A percentile compares a stretch with the other conserved stretches of the same genome.
Evolutionary conservation across 345 rosid species (phyloP).

Genomic region (Camelina sativa): DNA sequence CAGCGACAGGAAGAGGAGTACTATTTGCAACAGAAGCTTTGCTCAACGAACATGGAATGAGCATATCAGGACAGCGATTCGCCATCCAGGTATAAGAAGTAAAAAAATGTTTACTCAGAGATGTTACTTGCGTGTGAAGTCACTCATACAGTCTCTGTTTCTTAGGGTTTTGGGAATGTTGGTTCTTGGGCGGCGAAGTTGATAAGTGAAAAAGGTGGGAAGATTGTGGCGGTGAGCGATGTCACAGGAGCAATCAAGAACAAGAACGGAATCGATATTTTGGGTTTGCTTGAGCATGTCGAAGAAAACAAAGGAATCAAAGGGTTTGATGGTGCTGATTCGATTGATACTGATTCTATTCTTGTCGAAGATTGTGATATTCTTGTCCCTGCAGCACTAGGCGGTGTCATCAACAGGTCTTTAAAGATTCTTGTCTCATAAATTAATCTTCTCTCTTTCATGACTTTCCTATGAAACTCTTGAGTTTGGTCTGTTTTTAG

Average conservation of each 20-base stretch:
- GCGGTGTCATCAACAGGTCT: slow-evolving; percentile 93
- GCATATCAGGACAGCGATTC: slow-evolving; percentile 71
- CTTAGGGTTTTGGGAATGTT: slow-evolving; percentile 95
- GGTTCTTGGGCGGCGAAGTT: slow-evolving; percentile 97
- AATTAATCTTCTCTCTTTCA: background rate
- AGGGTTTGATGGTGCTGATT: slow-evolving; percentile 75
- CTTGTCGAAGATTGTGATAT: slow-evolving; percentile 85
- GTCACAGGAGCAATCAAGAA: slow-evolving; percentile 88
- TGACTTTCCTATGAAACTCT: background rate
- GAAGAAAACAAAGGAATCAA: slow-evolving; percentile 69
- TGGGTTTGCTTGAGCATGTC: slow-evolving; percentile 60
- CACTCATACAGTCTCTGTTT: slow-evolving; percentile 8
- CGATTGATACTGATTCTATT: slow-evolving; percentile 60
- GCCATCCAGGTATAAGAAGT: slow-evolving; percentile 65
- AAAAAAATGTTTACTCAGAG: background rate
- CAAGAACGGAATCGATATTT: slow-evolving; percentile 71
- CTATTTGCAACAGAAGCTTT: slow-evolving; percentile 89
- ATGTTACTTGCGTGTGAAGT: slow-evolving; percentile 23
- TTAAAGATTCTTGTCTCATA: background rate
- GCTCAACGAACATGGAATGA: slow-evolving; percentile 77
- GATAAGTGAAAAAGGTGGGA: slow-evolving; percentile 78
- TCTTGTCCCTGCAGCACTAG: slow-evolving; percentile 92
- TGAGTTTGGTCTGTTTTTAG: slow-evolving; percentile 43
- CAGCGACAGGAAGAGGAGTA: slow-evolving; percentile 95
- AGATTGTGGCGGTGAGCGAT: slow-evolving; percentile 83